Conservation (phyloP, 1,139 yeast species). For the Suzukiozyma palmioleophila region DNA sequence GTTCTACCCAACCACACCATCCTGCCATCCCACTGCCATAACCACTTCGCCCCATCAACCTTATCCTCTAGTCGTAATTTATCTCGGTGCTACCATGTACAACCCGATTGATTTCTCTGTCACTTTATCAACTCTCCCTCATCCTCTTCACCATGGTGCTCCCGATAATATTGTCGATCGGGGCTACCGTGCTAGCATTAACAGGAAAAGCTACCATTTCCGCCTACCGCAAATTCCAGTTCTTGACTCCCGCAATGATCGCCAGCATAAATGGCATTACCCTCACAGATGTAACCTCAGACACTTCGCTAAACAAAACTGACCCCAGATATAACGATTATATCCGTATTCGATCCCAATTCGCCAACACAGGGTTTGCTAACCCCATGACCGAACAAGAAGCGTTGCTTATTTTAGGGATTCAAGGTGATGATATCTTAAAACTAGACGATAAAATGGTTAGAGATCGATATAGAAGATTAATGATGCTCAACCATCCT, state of each 20-base stretch:
- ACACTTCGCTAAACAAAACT: slow-evolving; percentile 6
- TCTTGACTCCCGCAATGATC: slow-evolving; percentile 51
- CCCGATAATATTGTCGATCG: slow-evolving; percentile 56
- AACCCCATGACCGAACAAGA: slow-evolving; percentile 57
- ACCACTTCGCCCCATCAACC: too few relatives aligned
- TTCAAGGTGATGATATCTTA: slow-evolving; percentile 48
- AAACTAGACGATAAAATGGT: slow-evolving; percentile 40
- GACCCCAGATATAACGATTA: slow-evolving; percentile 21
- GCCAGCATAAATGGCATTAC: slow-evolving; percentile 48
- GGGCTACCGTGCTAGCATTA: slow-evolving; percentile 51
- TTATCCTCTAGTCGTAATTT: too few relatives aligned
- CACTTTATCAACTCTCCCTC: too few relatives aligned
- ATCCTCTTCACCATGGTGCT: slow-evolving; percentile 28
- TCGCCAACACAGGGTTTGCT: slow-evolving; percentile 46
- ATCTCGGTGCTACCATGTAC: too few relatives aligned
- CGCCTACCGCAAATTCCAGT: slow-evolving; percentile 40
- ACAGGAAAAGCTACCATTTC: slow-evolving; percentile 46
- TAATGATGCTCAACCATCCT: slow-evolving; percentile 71
- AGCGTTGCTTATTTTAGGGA: slow-evolving; percentile 53
- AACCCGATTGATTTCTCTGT: too few relatives aligned
- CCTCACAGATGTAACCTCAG: slow-evolving; percentile 12
- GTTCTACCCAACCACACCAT: too few relatives aligned
- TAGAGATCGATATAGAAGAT: slow-evolving; percentile 52
- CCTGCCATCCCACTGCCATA: too few relatives aligned
- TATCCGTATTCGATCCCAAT: slow-evolving; percentile 23